Evolutionary conservation across 192 early-diverging fungal genomes (phyloP), one percentile per base, ranked within the genome.

Genomic region (Backusella australiensis): DNA sequence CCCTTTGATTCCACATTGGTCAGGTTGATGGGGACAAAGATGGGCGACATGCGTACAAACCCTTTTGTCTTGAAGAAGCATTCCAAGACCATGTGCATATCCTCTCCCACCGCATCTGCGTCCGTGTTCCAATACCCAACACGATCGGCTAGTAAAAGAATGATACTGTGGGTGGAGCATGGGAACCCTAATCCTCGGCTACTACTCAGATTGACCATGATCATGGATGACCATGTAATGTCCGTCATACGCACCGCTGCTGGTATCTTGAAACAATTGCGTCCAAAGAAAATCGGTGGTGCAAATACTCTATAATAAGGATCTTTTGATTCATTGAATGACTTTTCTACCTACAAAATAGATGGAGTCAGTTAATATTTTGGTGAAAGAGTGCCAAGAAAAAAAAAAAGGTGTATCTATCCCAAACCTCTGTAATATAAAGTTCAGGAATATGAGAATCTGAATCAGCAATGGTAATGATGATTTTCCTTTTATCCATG

Each of bases 21-120:
- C 82, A 89, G 34, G 84, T 93, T 73, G 86, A 88, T 89, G 11
- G 91, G 91, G 1, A 90, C 91, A 72, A 82, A 92, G 68, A 94
- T 91, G 17, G 89, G 83, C 36, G 87, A 86, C 72, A 87, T 86
- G 71, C 90, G 89, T 17, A 88, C 85, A 8, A 81, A 63, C 34
- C 92, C 92, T 67, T 85, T 74, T 59, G 92, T 93, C 73, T 86
- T 83, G 77, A 93, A 92, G 78, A 92, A 92, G 76, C 89, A 91
- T 82, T 92, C 91, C 39, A 94, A 82, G 83, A 88, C 90, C 90
- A 93, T 94, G 79, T 94, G 92, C 82, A 94, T 83, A 84, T 94
- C 92, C 76, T 94, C 92, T 34, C 92, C 93, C 53, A 39, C 89
- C 8, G 91, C 89, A 82, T 94, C 92, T 21, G 89, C 83, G 39